Evolutionary conservation across 139 green algal species (phyloP).

Genomic region (Chlamydomonas sphaeroides): DNA sequence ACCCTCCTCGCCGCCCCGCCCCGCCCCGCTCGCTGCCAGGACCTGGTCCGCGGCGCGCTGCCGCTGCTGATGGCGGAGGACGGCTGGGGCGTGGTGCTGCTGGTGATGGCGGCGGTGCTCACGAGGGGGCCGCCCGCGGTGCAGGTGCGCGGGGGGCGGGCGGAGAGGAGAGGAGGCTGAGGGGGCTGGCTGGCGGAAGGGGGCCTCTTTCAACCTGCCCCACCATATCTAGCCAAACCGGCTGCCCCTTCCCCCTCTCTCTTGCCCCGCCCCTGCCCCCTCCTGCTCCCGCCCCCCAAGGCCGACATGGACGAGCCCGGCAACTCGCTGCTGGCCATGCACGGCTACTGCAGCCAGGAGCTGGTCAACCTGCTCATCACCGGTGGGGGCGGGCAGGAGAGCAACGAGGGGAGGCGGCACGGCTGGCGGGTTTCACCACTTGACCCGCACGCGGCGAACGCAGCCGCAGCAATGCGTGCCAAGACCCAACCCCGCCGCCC

Average conservation of each 20-base stretch:
- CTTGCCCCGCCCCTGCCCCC: background rate
- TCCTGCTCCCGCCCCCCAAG: background rate
- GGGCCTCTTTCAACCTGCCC: too few species aligned
- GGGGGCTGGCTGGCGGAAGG: too few species aligned
- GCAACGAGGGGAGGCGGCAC: too few species aligned
- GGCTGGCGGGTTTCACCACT: too few species aligned
- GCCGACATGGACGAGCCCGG: slow-evolving; percentile 72
- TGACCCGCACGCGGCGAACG: too few species aligned
- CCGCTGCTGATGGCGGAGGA: slow-evolving; percentile 39
- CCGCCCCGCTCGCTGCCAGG: slow-evolving; percentile 10
- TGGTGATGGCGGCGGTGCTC: slow-evolving; percentile 63
- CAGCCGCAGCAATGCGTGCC: too few species aligned
- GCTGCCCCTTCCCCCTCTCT: background rate
- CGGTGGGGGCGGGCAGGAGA: slow-evolving; percentile 23
- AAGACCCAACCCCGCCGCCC: too few species aligned
- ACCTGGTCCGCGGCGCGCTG: slow-evolving; percentile 27
- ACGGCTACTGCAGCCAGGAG: slow-evolving; percentile 76
- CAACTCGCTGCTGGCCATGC: slow-evolving; percentile 55
- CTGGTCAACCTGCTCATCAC: slow-evolving; percentile 70
- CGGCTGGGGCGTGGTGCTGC: slow-evolving; percentile 71
- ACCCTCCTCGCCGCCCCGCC: too few species aligned
- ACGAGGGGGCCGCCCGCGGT: slow-evolving; percentile 38
- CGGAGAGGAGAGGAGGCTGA: background rate
- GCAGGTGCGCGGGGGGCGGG: background rate
- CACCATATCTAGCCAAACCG: too few species aligned